Evolutionary conservation across 352 stramenopile genomes (phyloP), one percentile per base, ranked within the genome.

Genomic region (Globisporangium parvum): DNA sequence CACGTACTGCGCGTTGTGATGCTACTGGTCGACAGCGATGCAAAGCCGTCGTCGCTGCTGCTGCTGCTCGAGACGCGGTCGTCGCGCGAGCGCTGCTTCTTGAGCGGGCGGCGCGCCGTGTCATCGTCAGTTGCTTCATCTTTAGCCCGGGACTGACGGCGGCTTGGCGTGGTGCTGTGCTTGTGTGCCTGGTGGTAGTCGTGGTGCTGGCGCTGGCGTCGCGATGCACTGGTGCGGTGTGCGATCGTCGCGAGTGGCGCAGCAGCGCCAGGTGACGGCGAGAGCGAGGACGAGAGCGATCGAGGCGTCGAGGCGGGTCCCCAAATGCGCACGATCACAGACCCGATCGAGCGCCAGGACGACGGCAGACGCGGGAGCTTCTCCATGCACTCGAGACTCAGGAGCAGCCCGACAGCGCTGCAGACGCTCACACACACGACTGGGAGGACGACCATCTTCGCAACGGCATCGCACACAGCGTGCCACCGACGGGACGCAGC

Each of bases 401-500:
- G 57, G 47, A 77, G 31, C 24, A 82, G 50, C 41, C 68, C 77
- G 59, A 89, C 49, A 18, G 68, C 67, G 37, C 77, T 77, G 65
- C 77, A 88, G 17, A 90, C 55, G 61, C 73, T 80, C 55, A 80
- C 59, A 45, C 73, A 82, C 40, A 90, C 80, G 51, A 88, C 64
- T 0, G 80, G 75, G 42, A 90, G 60, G 55, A 90, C 60, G 48
- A 88, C 69, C 44, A 87, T 62, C 44, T 81, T 75, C 40, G 70
- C 65, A 41, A 83, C 50, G 6, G 71, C 62, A 20, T 70, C 65
- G 28, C 63, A 61, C 9, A 87, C 58, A 17, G 53, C 53, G 57
- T 55, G 51, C 35, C 53, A 59, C 24, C 14, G 56, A 53, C 64
- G 57, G 15, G 44, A 24, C 17, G 37, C 21, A 2, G 15, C 39